phyloP scores from a whole-genome alignment of 208 protist genomes.

The Kentomonas sorsogonicus region DNA sequence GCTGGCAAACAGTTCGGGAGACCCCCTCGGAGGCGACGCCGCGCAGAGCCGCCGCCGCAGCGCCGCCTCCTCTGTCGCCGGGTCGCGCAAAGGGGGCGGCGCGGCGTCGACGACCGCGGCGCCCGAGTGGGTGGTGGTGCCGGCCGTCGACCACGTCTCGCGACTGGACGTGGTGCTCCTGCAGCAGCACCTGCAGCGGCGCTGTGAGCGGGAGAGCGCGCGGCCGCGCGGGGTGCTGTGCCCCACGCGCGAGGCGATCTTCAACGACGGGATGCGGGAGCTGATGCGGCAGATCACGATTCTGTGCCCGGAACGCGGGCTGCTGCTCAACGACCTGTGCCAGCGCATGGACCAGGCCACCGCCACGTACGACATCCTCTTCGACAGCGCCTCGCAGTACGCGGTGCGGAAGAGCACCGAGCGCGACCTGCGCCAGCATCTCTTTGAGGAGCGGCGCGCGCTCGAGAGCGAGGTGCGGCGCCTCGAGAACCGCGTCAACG shows the following conservation, averaged over 20 bases:
- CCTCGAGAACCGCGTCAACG: constrained; percentile 80
- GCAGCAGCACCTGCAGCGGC: constrained; percentile 61
- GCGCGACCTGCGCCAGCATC: constrained; percentile 56
- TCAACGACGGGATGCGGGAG: constrained; percentile 69
- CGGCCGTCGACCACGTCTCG: constrained; percentile 44
- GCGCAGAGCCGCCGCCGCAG: background rate
- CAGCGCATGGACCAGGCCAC: constrained; percentile 57
- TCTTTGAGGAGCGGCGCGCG: constrained; percentile 55
- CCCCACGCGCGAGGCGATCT: constrained; percentile 68
- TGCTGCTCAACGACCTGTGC: constrained; percentile 65
- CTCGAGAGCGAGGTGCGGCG: constrained; percentile 83
- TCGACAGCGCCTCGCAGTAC: constrained; percentile 82
- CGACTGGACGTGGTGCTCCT: constrained; percentile 70
- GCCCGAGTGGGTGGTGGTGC: constrained; percentile 47
- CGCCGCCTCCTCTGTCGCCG: constrained; percentile 4
- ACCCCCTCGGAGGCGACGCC: background rate
- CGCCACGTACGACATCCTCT: constrained; percentile 80
- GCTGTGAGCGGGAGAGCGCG: constrained; percentile 55
- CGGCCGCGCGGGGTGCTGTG: constrained; percentile 63
- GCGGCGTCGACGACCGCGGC: too few species aligned
- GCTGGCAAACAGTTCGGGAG: constrained; percentile 1
- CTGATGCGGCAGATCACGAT: constrained; percentile 84
- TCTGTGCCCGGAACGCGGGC: constrained; percentile 78
- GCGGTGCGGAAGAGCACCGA: constrained; percentile 85
- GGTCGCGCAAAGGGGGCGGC: background rate